Base-by-base conservation (phyloP, 106 monocot genomes). In the Platanthera guangdongensis region DNA sequence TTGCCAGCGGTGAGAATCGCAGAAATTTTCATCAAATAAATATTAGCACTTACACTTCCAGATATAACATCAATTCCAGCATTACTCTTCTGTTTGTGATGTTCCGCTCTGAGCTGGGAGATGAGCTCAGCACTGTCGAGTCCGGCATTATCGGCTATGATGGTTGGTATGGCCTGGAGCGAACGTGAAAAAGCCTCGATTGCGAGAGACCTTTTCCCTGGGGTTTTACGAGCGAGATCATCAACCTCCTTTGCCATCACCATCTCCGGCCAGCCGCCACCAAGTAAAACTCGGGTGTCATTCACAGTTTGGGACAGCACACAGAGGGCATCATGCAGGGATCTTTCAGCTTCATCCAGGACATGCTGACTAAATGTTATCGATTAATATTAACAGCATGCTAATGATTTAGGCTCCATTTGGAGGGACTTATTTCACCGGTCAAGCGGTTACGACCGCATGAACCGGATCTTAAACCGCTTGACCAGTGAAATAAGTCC, bases 221-320 rank as follows among this genome's bases (percentile, higher is more conserved):
- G 91, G 18, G 97, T 99, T 53, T 75, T 86, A 22, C 92, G 84
- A 60, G 97, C 97, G 47, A 99, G 88, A 5, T 88, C 92, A 78
- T 99, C 97, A 11, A 94, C 94, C 14, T 81, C 97, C 78, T 86
- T 94, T 70, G 89, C 72, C 97, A 99, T 99, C 47, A 90, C 81
- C 91, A 99, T 99, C 76, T 99, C 97, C 21, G 97, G 97, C 97
- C 97, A 94, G 52, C 97, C 97, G 68, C 97, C 97, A 9, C 97
- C 97, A 54, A 90, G 89, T 46, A 99, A 71, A 10, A 99, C 92
- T 39, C 94, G 82, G 71, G 81, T 94, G 71, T 99, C 94, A 77
- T 92, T 94, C 57, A 94, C 92, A 4, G 97, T 99, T 79, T 99
- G 97, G 10, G 94, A 92, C 13, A 99, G 86, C 78, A 94, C 97